Evolutionary conservation across 2,329 filamentous ascomycete species (phyloP), one percentile per base, ranked within the genome.

Genomic region (Aureobasidium sp.): DNA sequence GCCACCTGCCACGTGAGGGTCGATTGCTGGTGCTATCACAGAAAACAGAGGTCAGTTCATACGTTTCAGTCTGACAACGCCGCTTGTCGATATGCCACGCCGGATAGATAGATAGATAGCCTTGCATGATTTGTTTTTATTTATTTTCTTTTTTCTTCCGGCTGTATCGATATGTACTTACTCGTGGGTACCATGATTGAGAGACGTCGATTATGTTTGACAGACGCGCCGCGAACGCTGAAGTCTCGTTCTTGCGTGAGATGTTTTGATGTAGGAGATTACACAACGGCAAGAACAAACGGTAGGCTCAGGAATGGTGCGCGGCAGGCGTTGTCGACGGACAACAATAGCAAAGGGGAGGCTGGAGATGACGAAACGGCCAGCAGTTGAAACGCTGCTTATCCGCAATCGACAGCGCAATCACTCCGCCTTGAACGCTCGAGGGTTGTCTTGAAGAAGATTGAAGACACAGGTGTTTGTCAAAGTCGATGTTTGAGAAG

Each of bases 311-410:
- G 57, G 57, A 60, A 51, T 51, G 44, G 31, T 45, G 29, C 20
- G 55, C 29, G 55, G 55, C 55, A 48, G 55, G 55, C 55, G 31
- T 37, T 29, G 37, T 22, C 17, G 34, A 12, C 37, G 36, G 27
- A 51, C 57, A 60, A 60, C 36, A 60, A 51, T 49, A 49, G 57
- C 44, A 60, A 60, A 60, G 27, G 57, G 57, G 52, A 59, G 15
- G 45, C 45, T 60, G 57, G 57, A 60, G 45, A 60, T 60, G 57
- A 60, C 57, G 45, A 60, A 60, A 60, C 57, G 57, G 57, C 44
- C 57, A 60, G 36, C 57, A 59, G 57, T 60, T 60, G 57, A 51
- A 60, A 60, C 57, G 57, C 42, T 47, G 55, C 55, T 59, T 59
- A 37, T 41, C 57, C 45, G 29, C 45, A 51, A 51, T 60, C 44